Evolutionary conservation across 768 basidiomycete genomes (phyloP), one percentile per base, ranked within the genome.

Genomic region (Boletus rufocinnamomeus): DNA sequence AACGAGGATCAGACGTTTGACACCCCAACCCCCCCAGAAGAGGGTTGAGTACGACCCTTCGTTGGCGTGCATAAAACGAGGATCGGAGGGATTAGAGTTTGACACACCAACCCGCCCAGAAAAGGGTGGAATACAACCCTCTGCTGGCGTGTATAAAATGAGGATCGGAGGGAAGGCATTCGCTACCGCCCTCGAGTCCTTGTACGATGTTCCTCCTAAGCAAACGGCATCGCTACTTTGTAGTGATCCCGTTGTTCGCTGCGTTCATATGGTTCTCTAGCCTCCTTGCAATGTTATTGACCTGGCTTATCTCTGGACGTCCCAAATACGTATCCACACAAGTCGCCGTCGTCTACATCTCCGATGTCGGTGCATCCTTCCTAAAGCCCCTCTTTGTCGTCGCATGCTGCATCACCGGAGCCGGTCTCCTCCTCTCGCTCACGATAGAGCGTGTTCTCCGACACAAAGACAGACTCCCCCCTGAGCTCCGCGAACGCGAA

Each of bases 331-430:
- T 77, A 17, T 80, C 85, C 16, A 77, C 81, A 69, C 79, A 84
- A 38, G 80, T 80, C 23, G 70, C 71, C 1, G 82, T 90, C 52
- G 83, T 84, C n/a, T 90, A 87, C 71, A 90, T 92, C 49, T 89
- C 88, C 43, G 89, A 92, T 65, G 73, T 91, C 37, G 89, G 86
- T n/a, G 89, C 91, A 21, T 80, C 80, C 62, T 76, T 80, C 52
- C 75, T 92, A 45, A 91, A 92, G 68, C 90, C 91, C 4, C 78
- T 92, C 38, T 93, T 93, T 65, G 76, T 92, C 50, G 76, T 79
- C 17, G 85, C 85, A 8, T 86, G 84, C 63, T 74, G 77, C 40
- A 80, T 90, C 57, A 89, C 90, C 2, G 84, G 81, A 8, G 71
- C 82, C 3, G 75, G 79, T 0, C 89, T 92, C 71, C 74, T 88